Evolutionary conservation across 176 grass and related monocot genomes (phyloP).

Genomic region (Paspalum notatum): DNA sequence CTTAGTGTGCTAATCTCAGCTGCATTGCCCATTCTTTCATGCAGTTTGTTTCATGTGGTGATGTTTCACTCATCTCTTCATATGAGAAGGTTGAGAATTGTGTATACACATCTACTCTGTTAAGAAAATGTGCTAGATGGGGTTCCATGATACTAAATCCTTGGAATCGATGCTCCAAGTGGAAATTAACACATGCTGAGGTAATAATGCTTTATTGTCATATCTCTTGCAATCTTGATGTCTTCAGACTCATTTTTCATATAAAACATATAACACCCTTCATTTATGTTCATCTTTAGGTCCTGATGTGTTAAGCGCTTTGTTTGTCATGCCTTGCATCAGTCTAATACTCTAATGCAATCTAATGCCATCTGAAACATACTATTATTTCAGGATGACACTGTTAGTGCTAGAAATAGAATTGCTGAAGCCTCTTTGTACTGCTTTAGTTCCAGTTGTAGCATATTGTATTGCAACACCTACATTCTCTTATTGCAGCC

Average conservation of each 20-base stretch:
- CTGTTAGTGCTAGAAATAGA: not conserved
- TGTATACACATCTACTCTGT: constrained; percentile 88
- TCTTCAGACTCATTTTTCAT: not conserved
- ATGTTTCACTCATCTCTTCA: constrained; percentile 82
- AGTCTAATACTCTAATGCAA: not conserved
- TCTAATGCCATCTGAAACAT: not conserved
- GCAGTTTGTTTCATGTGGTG: constrained; percentile 86
- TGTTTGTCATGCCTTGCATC: constrained; percentile 14
- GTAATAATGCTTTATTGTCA: constrained; percentile 41
- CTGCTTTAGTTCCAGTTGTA: not conserved
- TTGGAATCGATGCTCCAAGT: constrained; percentile 45
- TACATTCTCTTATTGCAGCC: not conserved
- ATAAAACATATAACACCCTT: not conserved
- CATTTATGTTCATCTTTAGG: constrained; percentile 19
- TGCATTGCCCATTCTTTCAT: constrained; percentile 11
- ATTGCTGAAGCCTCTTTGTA: not conserved
- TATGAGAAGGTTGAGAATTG: constrained; percentile 98
- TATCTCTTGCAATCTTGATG: not conserved
- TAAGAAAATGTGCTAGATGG: constrained; percentile 69
- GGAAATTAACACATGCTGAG: constrained; percentile 84
- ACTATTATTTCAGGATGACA: not conserved
- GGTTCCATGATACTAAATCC: constrained; percentile 49
- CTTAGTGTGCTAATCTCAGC: not conserved
- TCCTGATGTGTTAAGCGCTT: not conserved
- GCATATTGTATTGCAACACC: not conserved